These are phyloP conservation scores for Grifola frondosa DNA, from an alignment of 1,284 basidiomycete species.

Conservation along the genomic window DNA sequence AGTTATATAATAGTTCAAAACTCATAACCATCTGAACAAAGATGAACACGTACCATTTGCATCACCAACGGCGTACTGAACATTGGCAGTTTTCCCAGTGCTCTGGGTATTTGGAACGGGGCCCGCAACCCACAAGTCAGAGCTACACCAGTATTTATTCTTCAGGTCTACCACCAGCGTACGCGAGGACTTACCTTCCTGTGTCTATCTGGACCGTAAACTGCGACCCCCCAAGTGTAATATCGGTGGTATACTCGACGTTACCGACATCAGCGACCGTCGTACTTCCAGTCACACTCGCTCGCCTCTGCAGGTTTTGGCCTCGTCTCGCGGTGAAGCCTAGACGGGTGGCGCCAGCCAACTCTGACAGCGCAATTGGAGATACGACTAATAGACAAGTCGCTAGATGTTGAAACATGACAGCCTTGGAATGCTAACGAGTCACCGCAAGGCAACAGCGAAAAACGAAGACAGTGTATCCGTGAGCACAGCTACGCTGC, in stretches of 20 bases:
- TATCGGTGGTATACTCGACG: slow-evolving; percentile 38
- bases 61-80: slow-evolving; percentile 49
- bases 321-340: no score
- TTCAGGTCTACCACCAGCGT: no score
- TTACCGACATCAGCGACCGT: slow-evolving; percentile 25
- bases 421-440: no score
- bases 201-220: slow-evolving; percentile 41
- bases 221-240: slow-evolving; percentile 35
- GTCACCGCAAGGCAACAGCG: no score
- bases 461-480: no score
- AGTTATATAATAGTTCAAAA: slow-evolving; percentile 6
- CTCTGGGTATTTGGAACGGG: slow-evolving; percentile 38
- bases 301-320: no score
- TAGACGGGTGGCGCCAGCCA: no score
- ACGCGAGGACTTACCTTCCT: slow-evolving; percentile 35
- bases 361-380: no score
- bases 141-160: no score
- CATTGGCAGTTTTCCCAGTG: slow-evolving; percentile 39
- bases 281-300: slow-evolving; percentile 6
- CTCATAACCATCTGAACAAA: not conserved
- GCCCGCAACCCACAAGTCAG: slow-evolving; percentile 60
- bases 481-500: no score
- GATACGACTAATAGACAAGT: no score
- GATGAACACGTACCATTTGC: slow-evolving; percentile 39
- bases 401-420: no score